These are phyloP conservation scores for Penicillium sp. DNA, from an alignment of 2,329 filamentous ascomycete genomes.

Conservation along the genomic window DNA sequence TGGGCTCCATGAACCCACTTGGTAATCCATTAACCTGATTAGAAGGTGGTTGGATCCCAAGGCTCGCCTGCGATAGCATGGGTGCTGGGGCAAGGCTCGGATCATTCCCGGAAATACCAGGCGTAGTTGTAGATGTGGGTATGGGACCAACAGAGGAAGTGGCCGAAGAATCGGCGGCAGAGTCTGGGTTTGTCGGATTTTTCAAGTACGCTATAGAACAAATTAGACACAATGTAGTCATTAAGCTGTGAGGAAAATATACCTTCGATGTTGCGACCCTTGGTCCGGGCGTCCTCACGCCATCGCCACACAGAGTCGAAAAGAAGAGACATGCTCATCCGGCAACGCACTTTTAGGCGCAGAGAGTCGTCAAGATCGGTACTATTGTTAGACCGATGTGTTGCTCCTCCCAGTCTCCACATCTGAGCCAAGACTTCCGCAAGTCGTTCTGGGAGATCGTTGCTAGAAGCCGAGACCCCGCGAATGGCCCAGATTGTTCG, in stretches of 20 bases:
- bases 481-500: constrained; percentile 61
- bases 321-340: constrained; percentile 68
- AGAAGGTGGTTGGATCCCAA: constrained; percentile 30
- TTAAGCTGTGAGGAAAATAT: neutral
- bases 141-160: constrained; percentile 58
- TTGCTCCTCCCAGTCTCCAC: constrained; percentile 55
- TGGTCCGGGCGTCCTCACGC: constrained; percentile 66
- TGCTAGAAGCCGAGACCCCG: constrained; percentile 61
- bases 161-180: constrained; percentile 70
- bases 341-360: constrained; percentile 64
- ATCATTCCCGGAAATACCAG: constrained; percentile 41
- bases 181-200: constrained; percentile 83
- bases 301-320: constrained; percentile 70
- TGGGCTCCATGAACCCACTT: constrained; percentile 64
- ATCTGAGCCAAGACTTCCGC: constrained; percentile 67
- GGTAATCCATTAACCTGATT: constrained; percentile 31
- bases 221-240: constrained; percentile 15
- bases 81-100: constrained; percentile 46
- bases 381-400: constrained; percentile 29
- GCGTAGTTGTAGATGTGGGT: constrained; percentile 37
- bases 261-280: constrained; percentile 73
- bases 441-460: constrained; percentile 65
- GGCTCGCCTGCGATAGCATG: constrained; percentile 32
- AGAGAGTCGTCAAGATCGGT: constrained; percentile 48
- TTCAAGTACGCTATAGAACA: constrained; percentile 64